Evolutionary conservation across 495 filamentous ascomycete genomes (phyloP), one percentile per base, ranked within the genome.

Genomic region (Penicillium arizonense): DNA sequence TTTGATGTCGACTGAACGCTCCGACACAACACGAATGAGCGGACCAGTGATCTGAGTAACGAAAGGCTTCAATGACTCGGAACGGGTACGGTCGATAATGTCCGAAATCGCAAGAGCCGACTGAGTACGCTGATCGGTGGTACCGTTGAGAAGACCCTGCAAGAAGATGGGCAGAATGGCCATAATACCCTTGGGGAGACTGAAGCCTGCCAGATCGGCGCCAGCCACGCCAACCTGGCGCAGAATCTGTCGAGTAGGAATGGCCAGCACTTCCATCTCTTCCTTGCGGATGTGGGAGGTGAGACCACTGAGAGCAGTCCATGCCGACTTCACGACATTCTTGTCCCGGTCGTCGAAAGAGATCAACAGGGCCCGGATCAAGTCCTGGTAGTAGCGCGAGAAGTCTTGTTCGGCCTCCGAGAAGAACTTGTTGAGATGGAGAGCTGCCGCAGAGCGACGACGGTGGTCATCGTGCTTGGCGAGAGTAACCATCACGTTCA

Each of bases 31-130:
- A 77, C 94, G 86, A 63, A 98, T 98, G 24, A 98, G 82, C 11
- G 94, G 95, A 65, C 94, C 94, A 14, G 94, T 97, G 58, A 98
- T 97, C 62, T 97, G 91, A 16, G 92, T 97, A 48, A 97, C 94
- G 61, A 95, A 97, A 18, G 90, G 88, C 70, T 90, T 91, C 49
- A 98, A 77, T 13, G 91, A 86, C 48, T 90, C 84, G 34, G 87
- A 80, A 59, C 82, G 89, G 6, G 94, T 94, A 28, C 93, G 81
- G 68, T 97, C 95, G 58, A 97, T 85, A 56, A 98, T 87, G 63
- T 98, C 95, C 3, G 90, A 94, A 57, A 98, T 96, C 7, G 89
- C 94, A 42, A 98, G 78, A 50, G 95, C 95, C 36, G 94, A 82
- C 63, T 96, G 87, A 13, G 89, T 94, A 63, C 91, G 80, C 73